A percentile compares a stretch with the other conserved stretches of the same genome.
Conservation (phyloP, 1,139 yeast species). For the Tardiomyces depauwii region DNA sequence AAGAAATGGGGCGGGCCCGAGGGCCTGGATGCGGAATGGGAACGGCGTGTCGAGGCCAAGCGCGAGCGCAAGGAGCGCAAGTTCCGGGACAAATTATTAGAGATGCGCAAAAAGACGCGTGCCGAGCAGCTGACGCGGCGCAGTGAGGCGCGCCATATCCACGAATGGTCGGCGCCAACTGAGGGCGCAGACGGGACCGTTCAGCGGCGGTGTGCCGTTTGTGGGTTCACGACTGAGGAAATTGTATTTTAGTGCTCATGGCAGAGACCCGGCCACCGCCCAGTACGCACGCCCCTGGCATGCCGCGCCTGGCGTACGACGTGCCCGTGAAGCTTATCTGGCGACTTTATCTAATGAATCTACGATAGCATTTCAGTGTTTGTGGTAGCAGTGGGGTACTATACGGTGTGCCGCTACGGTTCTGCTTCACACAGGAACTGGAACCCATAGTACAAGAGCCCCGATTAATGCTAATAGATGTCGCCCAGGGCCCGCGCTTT, state of each 20-base stretch:
- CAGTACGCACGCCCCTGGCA: no score
- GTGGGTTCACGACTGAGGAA: constrained; percentile 85
- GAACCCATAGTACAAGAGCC: no score
- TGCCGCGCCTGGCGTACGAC: no score
- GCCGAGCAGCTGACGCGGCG: constrained; percentile 82
- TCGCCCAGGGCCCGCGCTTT: no score
- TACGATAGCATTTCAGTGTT: no score
- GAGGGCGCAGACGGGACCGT: constrained; percentile 37
- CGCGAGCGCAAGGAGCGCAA: constrained; percentile 66
- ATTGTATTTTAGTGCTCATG: constrained; percentile 20
- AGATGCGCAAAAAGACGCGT: constrained; percentile 83
- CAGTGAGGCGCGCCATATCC: constrained; percentile 55
- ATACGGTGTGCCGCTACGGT: no score
- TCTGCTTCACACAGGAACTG: no score
- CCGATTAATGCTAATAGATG: no score
- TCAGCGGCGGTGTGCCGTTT: constrained; percentile 57
- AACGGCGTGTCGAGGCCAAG: constrained; percentile 62
- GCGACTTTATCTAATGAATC: no score
- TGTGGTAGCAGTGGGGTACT: no score
- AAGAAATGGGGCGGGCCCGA: constrained; percentile 93
- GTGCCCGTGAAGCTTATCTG: no score
- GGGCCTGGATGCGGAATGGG: constrained; percentile 87
- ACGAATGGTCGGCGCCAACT: constrained; percentile 63
- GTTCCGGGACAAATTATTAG: constrained; percentile 61
- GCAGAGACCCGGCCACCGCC: no score